Conservation (phyloP, 2,329 filamentous ascomycete species). For the Mycogone perniciosa region DNA sequence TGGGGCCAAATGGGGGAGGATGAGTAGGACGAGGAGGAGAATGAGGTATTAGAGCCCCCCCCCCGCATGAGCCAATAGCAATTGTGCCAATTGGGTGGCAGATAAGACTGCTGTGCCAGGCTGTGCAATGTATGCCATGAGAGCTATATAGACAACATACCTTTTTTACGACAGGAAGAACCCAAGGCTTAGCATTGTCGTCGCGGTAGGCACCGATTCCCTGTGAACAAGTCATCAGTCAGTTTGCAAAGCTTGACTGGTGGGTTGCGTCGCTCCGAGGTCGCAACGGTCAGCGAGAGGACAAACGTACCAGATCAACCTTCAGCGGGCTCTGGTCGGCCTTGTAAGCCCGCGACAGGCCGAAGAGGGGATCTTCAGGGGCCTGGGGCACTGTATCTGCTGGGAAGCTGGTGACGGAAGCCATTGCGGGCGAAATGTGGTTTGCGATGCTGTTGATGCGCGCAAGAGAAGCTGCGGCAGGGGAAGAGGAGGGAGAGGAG, state of each 20-base stretch:
- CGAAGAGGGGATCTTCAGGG: slow-evolving; percentile 92
- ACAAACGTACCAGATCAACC: slow-evolving; percentile 71
- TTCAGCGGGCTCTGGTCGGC: slow-evolving; percentile 73
- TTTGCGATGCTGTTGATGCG: slow-evolving; percentile 56
- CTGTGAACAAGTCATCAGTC: slow-evolving; percentile 27
- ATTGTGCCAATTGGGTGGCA: slow-evolving; percentile 3
- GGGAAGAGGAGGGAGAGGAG: slow-evolving; percentile 30
- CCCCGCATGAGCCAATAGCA: slow-evolving; percentile 3
- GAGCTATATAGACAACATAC: slow-evolving; percentile 39
- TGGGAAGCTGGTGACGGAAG: slow-evolving; percentile 59
- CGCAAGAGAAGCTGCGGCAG: slow-evolving; percentile 42
- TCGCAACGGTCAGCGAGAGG: slow-evolving; percentile 1
- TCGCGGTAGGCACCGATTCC: slow-evolving; percentile 91
- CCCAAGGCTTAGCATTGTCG: slow-evolving; percentile 93
- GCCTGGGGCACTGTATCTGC: slow-evolving; percentile 77
- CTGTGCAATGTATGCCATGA: not conserved
- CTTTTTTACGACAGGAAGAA: slow-evolving; percentile 94
- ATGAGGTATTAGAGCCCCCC: not conserved
- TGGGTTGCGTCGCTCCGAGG: slow-evolving; percentile 5
- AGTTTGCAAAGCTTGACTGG: slow-evolving; percentile 6
- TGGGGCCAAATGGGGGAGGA: not conserved
- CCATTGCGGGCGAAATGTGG: slow-evolving; percentile 61
- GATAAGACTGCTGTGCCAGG: not conserved
- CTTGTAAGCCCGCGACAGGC: slow-evolving; percentile 80
- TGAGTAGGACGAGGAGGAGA: not conserved